These are phyloP conservation scores for Spongispora temasekensis DNA, from an alignment of 1,284 basidiomycete species.

Conservation along the genomic window DNA sequence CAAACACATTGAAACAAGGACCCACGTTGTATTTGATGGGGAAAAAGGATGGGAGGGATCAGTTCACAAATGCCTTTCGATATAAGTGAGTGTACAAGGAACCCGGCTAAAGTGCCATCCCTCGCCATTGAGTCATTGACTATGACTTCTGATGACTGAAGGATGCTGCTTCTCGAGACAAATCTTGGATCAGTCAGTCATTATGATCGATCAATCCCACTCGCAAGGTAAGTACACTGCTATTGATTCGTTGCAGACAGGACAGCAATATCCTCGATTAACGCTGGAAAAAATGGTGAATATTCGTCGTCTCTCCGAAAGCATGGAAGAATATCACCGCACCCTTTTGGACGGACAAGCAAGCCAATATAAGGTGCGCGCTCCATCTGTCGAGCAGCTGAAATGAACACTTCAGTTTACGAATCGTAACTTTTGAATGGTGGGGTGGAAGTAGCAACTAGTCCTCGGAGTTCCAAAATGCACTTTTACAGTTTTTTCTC, in stretches of 20 bases:
- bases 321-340: background rate
- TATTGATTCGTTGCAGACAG: constrained; percentile 1
- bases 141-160: constrained; percentile 6
- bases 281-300: constrained; percentile 12
- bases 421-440: too few species aligned
- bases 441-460: too few species aligned
- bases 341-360: constrained; percentile 5
- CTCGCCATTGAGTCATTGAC: too few species aligned
- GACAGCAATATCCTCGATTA: constrained; percentile 8
- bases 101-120: background rate
- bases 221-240: background rate
- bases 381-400: too few species aligned
- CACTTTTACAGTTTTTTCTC: too few species aligned
- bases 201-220: background rate
- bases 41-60: background rate
- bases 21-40: background rate
- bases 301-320: background rate
- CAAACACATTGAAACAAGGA: background rate
- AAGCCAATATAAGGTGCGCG: too few species aligned
- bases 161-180: constrained; percentile 4
- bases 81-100: background rate
- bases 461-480: too few species aligned
- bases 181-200: background rate
- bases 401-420: too few species aligned
- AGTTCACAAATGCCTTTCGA: background rate